Evolutionary conservation across 2,329 filamentous ascomycete genomes (phyloP).

Genomic region (Fusarium dlaminii): DNA sequence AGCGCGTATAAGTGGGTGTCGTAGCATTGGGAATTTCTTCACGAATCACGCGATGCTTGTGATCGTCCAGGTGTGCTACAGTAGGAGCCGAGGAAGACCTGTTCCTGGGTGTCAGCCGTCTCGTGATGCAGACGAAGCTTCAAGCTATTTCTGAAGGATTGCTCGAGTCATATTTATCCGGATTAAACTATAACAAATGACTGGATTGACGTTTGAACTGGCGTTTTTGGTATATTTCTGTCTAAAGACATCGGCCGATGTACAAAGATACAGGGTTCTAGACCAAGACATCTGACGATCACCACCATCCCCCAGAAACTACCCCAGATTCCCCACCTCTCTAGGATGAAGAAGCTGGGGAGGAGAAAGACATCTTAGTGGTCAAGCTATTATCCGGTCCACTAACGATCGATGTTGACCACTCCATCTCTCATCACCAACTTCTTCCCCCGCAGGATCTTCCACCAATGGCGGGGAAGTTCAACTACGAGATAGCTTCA

Average conservation of each 20-base stretch:
- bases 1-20: not conserved
- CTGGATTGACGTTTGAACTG: not conserved
- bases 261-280: conserved; percentile 1
- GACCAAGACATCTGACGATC: not conserved
- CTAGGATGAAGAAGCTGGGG: conserved; percentile 10
- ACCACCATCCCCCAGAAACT: conserved; percentile 24
- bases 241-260: not conserved
- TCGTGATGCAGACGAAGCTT: not conserved
- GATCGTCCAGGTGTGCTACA: not conserved
- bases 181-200: not conserved
- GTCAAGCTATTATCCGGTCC: conserved; percentile 37
- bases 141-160: not conserved
- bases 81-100: not conserved
- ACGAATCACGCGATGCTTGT: conserved; percentile 2
- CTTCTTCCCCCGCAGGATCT: conserved; percentile 30
- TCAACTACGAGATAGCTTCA: not conserved
- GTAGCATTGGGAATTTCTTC: not conserved
- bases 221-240: not conserved
- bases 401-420: conserved; percentile 23
- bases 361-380: conserved; percentile 21
- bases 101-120: conserved; percentile 1
- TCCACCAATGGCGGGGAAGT: conserved; percentile 36
- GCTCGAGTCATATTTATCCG: conserved; percentile 5
- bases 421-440: conserved; percentile 4
- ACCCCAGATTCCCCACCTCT: conserved; percentile 39